Conservation (phyloP, 176 grass and related monocot species). For the Ananas comosus region DNA sequence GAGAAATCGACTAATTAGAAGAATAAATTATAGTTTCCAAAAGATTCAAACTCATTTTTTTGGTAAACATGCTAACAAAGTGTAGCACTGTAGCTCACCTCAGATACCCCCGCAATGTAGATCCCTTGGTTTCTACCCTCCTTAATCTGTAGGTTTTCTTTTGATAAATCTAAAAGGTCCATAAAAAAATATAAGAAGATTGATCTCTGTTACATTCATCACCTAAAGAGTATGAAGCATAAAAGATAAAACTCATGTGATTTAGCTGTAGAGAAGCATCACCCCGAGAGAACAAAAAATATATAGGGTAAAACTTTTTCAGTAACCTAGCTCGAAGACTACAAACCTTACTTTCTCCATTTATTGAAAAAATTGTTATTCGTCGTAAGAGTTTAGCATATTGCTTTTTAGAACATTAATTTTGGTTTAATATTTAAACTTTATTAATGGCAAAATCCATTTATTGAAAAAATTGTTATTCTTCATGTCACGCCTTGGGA, state of each 20-base stretch:
- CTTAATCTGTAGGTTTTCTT: slow-evolving; percentile 92
- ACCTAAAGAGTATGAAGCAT: slow-evolving; percentile 6
- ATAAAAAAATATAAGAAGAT: slow-evolving; percentile 26
- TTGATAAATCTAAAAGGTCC: slow-evolving; percentile 92
- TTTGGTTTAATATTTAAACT: too few species aligned
- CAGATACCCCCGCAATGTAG: slow-evolving; percentile 81
- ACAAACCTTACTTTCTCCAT: slow-evolving; percentile 82
- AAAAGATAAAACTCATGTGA: not conserved
- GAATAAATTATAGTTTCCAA: not conserved
- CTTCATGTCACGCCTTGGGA: too few species aligned
- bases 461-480: too few species aligned
- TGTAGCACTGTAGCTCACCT: slow-evolving; percentile 29
- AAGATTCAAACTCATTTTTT: slow-evolving; percentile 16
- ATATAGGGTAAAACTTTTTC: slow-evolving; percentile 5
- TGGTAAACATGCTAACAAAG: slow-evolving; percentile 15
- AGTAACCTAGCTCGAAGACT: slow-evolving; percentile 4
- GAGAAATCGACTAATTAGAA: slow-evolving; percentile 7
- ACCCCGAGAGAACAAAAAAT: not conserved
- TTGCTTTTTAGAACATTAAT: too few species aligned
- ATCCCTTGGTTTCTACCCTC: slow-evolving; percentile 75
- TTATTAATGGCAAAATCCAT: too few species aligned
- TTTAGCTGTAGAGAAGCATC: too few species aligned
- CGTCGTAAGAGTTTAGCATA: too few species aligned
- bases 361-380: too few species aligned
- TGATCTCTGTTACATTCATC: not conserved